phyloP scores from a whole-genome alignment of 192 early-diverging fungal genomes.

The Diversispora epigaea region DNA sequence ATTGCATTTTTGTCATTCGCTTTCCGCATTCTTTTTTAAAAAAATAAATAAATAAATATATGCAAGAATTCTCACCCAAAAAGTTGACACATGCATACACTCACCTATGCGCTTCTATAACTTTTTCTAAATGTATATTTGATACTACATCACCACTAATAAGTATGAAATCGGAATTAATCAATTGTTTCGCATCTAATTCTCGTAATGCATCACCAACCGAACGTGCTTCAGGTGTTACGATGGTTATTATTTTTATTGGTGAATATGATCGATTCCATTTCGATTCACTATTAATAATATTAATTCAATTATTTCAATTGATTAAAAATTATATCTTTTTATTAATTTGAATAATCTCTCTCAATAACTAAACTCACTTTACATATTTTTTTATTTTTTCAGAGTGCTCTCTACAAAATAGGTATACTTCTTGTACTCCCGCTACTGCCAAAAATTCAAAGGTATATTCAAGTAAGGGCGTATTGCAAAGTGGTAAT shows the following conservation, averaged over 20 bases:
- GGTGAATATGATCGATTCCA: conserved; percentile 69
- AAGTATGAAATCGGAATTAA: conserved; percentile 89
- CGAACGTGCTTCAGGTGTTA: conserved; percentile 69
- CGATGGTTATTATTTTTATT: conserved; percentile 70
- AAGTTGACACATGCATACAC: no score
- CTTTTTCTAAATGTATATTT: conserved; percentile 77
- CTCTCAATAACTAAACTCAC: conserved; percentile 45
- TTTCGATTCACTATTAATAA: conserved; percentile 54
- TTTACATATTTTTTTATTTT: conserved; percentile 80
- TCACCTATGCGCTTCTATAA: conserved; percentile 73
- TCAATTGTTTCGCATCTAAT: conserved; percentile 75
- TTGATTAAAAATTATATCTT: neutral
- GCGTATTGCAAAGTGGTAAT: conserved; percentile 92
- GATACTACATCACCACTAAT: conserved; percentile 88
- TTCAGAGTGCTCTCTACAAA: conserved; percentile 83
- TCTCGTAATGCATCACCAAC: conserved; percentile 93
- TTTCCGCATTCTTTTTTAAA: conserved; percentile 55
- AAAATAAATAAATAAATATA: neutral
- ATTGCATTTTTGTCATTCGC: conserved; percentile 77
- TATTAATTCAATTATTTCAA: neutral
- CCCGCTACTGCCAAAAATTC: conserved; percentile 87
- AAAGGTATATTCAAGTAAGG: conserved; percentile 94
- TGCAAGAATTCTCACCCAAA: neutral
- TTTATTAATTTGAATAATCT: conserved; percentile 2
- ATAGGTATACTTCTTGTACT: conserved; percentile 82